A percentile compares a stretch with the other conserved stretches of the same genome.
These are phyloP conservation scores for Aspergillus sp. DNA, from an alignment of 2,329 filamentous ascomycete genomes.

Conservation along the genomic window DNA sequence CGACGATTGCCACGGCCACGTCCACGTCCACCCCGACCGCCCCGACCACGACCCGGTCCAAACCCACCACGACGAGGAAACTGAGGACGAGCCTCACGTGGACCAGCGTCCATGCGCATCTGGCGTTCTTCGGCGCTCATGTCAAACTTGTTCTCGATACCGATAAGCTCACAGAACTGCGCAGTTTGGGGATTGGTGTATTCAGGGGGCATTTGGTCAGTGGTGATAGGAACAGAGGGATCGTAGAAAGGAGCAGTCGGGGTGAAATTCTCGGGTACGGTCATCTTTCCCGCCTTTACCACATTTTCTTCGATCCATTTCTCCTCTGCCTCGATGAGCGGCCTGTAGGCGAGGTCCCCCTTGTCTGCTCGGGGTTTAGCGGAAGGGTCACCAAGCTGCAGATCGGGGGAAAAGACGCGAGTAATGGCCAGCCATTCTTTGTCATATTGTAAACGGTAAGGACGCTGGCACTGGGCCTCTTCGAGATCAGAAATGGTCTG, in stretches of 20 bases:
- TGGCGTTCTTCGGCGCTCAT: constrained; percentile 69
- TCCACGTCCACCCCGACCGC: constrained; percentile 22
- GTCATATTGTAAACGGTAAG: constrained; percentile 73
- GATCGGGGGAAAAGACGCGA: constrained; percentile 69
- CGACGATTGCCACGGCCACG: constrained; percentile 12
- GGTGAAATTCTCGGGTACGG: constrained; percentile 75
- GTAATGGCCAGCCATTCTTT: constrained; percentile 94
- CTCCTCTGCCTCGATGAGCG: constrained; percentile 67
- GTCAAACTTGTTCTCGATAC: constrained; percentile 73
- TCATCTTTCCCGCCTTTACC: constrained; percentile 59
- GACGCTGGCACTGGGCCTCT: constrained; percentile 32
- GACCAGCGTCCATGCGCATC: constrained; percentile 58
- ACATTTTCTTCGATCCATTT: constrained; percentile 81
- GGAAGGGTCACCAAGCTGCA: constrained; percentile 62
- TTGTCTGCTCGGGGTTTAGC: constrained; percentile 58
- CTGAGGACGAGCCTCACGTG: constrained; percentile 32
- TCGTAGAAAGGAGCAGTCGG: constrained; percentile 72
- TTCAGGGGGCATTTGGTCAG: constrained; percentile 67
- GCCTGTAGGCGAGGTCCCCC: constrained; percentile 67
- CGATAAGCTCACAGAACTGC: constrained; percentile 76
- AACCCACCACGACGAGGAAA: constrained; percentile 18
- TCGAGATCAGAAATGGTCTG: constrained; percentile 44
- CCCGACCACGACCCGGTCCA: constrained; percentile 15
- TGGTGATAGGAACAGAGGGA: constrained; percentile 55
- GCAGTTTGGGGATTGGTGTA: constrained; percentile 85